phyloP scores from a whole-genome alignment of 208 protist genomes.

The Leishmania aethiopica region DNA sequence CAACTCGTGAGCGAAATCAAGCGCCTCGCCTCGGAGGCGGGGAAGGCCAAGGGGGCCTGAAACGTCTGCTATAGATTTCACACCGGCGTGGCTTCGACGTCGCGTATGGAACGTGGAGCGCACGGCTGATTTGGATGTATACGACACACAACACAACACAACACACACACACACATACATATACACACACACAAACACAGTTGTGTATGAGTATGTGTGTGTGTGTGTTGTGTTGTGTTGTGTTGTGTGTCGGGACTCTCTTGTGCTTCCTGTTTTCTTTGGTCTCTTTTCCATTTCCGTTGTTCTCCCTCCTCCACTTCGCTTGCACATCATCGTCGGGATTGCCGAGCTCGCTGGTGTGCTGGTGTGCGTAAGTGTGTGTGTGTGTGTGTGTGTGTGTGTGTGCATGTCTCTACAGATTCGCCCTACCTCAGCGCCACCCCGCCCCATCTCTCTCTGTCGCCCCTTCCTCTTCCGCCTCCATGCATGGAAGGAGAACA shows the following conservation, averaged over 20 bases:
- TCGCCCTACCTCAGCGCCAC: background rate
- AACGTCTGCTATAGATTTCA: background rate
- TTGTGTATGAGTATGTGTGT: too few relatives aligned
- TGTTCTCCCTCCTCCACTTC: background rate
- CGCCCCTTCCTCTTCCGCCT: background rate
- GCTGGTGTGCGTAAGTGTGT: background rate
- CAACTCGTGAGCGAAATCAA: slow-evolving; percentile 92
- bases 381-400: background rate
- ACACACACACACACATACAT: too few relatives aligned
- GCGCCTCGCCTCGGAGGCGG: slow-evolving; percentile 61
- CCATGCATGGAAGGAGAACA: background rate
- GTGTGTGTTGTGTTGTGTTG: too few relatives aligned
- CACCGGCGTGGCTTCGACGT: background rate
- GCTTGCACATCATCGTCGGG: background rate
- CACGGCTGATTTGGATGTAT: slow-evolving; percentile 3
- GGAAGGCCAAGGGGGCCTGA: slow-evolving; percentile 40
- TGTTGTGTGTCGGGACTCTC: too few relatives aligned
- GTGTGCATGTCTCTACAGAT: background rate
- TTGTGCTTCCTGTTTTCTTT: background rate
- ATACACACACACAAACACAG: background rate
- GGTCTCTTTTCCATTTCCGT: background rate
- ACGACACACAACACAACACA: background rate
- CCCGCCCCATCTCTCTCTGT: background rate
- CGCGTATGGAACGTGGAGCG: too few relatives aligned
- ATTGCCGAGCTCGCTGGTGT: background rate